phyloP scores from a whole-genome alignment of 192 early-diverging fungal species.

The Backusella parvicylindrica region DNA sequence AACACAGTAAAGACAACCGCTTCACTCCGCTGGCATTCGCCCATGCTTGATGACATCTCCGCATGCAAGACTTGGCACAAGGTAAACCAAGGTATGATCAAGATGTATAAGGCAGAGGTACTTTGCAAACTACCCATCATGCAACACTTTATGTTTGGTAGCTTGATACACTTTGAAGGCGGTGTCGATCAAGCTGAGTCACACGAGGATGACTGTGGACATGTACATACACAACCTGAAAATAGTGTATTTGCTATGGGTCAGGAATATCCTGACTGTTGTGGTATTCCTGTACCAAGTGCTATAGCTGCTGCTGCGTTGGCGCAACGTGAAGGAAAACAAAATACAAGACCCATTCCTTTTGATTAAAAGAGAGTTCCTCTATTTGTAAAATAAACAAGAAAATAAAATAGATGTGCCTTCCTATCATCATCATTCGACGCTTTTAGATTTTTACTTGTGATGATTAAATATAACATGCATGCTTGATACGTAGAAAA shows the following conservation, averaged over 20 bases:
- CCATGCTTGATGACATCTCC: slow-evolving; percentile 96
- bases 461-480: too few relatives aligned
- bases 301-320: slow-evolving; percentile 71
- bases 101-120: slow-evolving; percentile 95
- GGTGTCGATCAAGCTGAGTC: slow-evolving; percentile 30
- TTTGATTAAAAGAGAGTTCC: slow-evolving; percentile 16
- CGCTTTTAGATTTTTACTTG: too few relatives aligned
- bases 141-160: slow-evolving; percentile 98
- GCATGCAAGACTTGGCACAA: slow-evolving; percentile 89
- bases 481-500: too few relatives aligned
- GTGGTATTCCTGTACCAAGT: slow-evolving; percentile 78
- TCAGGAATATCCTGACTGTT: slow-evolving; percentile 76
- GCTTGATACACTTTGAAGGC: slow-evolving; percentile 72
- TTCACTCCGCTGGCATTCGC: slow-evolving; percentile 82
- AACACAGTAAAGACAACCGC: slow-evolving; percentile 71
- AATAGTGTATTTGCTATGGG: slow-evolving; percentile 70
- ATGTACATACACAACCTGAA: slow-evolving; percentile 41
- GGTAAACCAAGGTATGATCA: slow-evolving; percentile 89
- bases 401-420: too few relatives aligned
- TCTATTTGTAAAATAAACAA: neutral
- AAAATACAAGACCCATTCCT: slow-evolving; percentile 17
- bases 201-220: slow-evolving; percentile 49
- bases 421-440: too few relatives aligned
- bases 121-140: slow-evolving; percentile 94
- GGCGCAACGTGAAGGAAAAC: slow-evolving; percentile 14